Evolutionary conservation across 23 red algal species (phyloP).

Genomic region (Chondrus crispus): DNA sequence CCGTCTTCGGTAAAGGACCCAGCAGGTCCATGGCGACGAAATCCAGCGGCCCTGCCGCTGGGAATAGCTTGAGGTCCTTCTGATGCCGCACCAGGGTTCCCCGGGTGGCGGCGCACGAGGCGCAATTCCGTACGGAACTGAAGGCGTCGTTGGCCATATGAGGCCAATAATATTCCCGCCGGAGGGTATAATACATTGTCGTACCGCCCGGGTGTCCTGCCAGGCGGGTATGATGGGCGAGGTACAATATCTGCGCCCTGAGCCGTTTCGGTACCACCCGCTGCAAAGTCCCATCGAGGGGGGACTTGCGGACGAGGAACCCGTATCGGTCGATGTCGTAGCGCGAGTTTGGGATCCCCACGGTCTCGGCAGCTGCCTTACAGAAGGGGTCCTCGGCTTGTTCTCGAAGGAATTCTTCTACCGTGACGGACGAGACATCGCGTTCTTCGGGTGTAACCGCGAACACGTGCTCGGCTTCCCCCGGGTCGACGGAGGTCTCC

Average conservation of each 20-base stretch:
- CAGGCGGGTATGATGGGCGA: not conserved
- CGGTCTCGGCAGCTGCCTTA: not conserved
- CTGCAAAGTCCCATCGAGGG: constrained; percentile 13
- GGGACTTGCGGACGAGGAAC: not conserved
- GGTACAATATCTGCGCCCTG: not conserved
- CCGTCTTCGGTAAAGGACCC: not conserved
- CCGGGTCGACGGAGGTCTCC: too few relatives aligned
- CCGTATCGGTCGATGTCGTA: not conserved
- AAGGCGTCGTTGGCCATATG: constrained; percentile 19
- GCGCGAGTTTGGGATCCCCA: not conserved
- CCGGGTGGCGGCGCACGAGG: not conserved
- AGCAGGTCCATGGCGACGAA: constrained; percentile 23
- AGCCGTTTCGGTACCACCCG: not conserved
- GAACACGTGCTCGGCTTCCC: too few relatives aligned
- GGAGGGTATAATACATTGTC: constrained; percentile 2
- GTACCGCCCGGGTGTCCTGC: constrained; percentile 8
- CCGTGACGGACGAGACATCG: not conserved
- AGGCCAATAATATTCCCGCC: constrained; percentile 3
- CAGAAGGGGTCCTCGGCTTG: not conserved
- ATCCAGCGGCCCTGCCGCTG: not conserved
- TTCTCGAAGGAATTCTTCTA: not conserved
- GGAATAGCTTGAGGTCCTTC: constrained; percentile 20
- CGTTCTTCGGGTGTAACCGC: not conserved
- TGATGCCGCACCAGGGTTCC: not conserved
- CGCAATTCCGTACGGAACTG: not conserved